phyloP scores from a whole-genome alignment of 2,329 filamentous ascomycete species.

The Colletotrichum graminicola region DNA sequence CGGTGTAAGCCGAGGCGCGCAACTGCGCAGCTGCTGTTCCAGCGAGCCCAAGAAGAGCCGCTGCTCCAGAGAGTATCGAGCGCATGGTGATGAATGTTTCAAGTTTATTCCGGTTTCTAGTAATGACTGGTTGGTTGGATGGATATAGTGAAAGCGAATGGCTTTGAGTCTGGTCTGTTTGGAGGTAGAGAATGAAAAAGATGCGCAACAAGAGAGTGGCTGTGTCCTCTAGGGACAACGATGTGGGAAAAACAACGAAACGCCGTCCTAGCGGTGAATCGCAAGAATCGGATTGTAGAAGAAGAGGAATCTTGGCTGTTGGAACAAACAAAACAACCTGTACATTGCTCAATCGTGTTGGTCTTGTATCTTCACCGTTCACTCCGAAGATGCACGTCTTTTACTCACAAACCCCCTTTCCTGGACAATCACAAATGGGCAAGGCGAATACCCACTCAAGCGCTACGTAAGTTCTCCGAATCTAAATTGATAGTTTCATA shows the following conservation, averaged over 20 bases:
- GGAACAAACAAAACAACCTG: background rate
- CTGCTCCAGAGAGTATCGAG: conserved; percentile 32
- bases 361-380: conserved; percentile 15
- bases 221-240: conserved; percentile 34
- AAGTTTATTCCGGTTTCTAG: conserved; percentile 15
- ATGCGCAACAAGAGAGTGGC: conserved; percentile 21
- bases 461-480: conserved; percentile 26
- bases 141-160: conserved; percentile 6
- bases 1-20: conserved; percentile 51
- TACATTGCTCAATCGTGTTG: background rate
- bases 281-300: conserved; percentile 30
- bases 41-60: conserved; percentile 43
- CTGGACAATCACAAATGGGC: background rate
- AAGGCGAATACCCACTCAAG: conserved; percentile 20
- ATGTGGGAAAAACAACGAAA: conserved; percentile 33
- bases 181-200: conserved; percentile 5
- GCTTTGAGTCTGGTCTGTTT: conserved; percentile 1
- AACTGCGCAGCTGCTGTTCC: conserved; percentile 45
- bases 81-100: conserved; percentile 34
- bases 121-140: background rate
- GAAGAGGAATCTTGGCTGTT: conserved; percentile 23
- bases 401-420: background rate
- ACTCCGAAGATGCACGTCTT: background rate
- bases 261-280: conserved; percentile 36
- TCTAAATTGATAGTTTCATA: conserved; percentile 20